Conservation (phyloP, 208 protist genomes). For the Plasmodiophora brassicae region DNA sequence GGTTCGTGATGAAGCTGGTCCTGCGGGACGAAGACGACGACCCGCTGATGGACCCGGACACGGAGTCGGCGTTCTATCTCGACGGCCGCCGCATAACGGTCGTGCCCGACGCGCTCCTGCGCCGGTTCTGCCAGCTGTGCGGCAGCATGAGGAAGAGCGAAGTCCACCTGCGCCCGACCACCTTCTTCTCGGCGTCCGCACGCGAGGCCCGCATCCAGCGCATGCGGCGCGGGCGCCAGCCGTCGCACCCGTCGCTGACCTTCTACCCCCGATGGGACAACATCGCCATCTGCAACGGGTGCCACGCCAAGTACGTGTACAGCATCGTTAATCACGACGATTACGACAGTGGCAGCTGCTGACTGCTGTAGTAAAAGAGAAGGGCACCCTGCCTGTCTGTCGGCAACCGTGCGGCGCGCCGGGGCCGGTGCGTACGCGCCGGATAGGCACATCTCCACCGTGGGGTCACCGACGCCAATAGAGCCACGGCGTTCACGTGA, state of each 20-base stretch:
- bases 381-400: too few relatives aligned
- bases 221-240: neutral
- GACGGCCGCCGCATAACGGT: neutral
- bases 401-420: too few relatives aligned
- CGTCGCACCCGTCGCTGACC: neutral
- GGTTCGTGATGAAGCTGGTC: neutral
- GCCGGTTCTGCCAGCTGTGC: neutral
- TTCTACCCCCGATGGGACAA: neutral
- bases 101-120: neutral
- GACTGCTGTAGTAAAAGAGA: too few relatives aligned
- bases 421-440: too few relatives aligned
- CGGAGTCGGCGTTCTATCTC: neutral
- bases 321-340: too few relatives aligned
- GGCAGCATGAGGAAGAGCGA: neutral
- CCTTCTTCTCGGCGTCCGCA: neutral
- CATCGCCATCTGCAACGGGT: neutral
- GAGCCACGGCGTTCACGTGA: too few relatives aligned
- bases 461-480: too few relatives aligned
- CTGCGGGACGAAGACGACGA: neutral
- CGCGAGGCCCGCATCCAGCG: neutral
- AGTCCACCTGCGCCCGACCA: neutral
- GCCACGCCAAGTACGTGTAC: neutral
- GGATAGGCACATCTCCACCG: too few relatives aligned
- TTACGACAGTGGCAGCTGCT: too few relatives aligned
- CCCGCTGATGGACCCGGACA: neutral